Conservation (phyloP, 352 stramenopile species). For the Hyphochytrium catenoides region DNA sequence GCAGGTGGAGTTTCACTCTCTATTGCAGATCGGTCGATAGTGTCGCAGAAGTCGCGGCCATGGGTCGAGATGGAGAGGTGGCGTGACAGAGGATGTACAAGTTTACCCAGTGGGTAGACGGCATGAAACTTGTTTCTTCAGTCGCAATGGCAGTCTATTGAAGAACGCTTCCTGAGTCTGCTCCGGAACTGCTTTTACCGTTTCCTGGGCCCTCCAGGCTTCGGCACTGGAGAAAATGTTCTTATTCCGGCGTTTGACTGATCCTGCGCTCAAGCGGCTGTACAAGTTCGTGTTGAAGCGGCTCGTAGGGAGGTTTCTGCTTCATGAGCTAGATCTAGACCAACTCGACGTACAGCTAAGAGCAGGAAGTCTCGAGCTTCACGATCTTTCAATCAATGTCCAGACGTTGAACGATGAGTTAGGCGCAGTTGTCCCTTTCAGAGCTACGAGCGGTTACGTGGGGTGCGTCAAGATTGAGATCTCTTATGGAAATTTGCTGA, state of each 20-base stretch:
- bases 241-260: slow-evolving; percentile 63
- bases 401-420: slow-evolving; percentile 50
- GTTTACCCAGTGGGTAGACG: no score
- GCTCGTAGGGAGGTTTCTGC: slow-evolving; percentile 56
- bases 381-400: slow-evolving; percentile 44
- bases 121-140: no score
- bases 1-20: no score
- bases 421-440: slow-evolving; percentile 41
- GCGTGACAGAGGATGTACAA: no score
- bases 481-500: slow-evolving; percentile 62
- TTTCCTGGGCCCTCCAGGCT: no score
- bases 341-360: slow-evolving; percentile 57
- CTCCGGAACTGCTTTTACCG: no score
- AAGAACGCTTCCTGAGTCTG: no score
- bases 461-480: slow-evolving; percentile 52
- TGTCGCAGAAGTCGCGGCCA: no score
- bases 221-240: no score
- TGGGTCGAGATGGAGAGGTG: no score
- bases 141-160: no score
- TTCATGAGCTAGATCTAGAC: slow-evolving; percentile 53
- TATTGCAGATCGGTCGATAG: no score
- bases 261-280: slow-evolving; percentile 59
- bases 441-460: slow-evolving; percentile 56
- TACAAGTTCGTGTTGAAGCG: slow-evolving; percentile 75
- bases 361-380: slow-evolving; percentile 39